Evolutionary conservation across 2,329 filamentous ascomycete genomes (phyloP).

Genomic region (Capronia coronata): DNA sequence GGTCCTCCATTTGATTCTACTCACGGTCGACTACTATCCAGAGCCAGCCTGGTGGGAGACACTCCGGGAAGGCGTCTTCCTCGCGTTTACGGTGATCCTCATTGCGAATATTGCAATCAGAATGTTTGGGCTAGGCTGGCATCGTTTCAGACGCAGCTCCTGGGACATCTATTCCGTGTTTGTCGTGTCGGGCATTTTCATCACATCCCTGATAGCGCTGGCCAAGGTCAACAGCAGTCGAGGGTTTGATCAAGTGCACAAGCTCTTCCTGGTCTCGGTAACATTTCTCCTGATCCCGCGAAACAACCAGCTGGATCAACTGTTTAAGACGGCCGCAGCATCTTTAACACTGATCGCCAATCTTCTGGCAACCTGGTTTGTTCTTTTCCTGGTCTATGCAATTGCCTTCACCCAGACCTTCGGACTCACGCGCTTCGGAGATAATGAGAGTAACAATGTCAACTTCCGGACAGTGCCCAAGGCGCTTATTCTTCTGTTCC

Average conservation of each 20-base stretch:
- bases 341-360: constrained; percentile 87
- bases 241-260: constrained; percentile 76
- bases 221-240: constrained; percentile 48
- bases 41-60: constrained; percentile 65
- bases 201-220: constrained; percentile 72
- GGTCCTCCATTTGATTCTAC: constrained; percentile 71
- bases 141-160: constrained; percentile 81
- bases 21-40: constrained; percentile 78
- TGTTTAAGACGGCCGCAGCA: constrained; percentile 97
- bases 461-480: constrained; percentile 95
- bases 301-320: constrained; percentile 93
- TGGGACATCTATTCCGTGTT: constrained; percentile 91
- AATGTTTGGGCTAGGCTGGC: constrained; percentile 83
- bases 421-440: constrained; percentile 81
- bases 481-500: constrained; percentile 84
- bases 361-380: constrained; percentile 90
- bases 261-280: constrained; percentile 86
- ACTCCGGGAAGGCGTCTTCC: constrained; percentile 66
- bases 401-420: constrained; percentile 96
- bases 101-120: constrained; percentile 75
- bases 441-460: constrained; percentile 65
- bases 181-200: constrained; percentile 70
- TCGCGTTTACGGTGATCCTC: constrained; percentile 75
- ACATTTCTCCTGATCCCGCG: constrained; percentile 86
- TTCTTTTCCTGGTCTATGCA: constrained; percentile 91